Base-by-base conservation (phyloP, 257 asterid genomes). In the Jaltomata sinuosa region DNA sequence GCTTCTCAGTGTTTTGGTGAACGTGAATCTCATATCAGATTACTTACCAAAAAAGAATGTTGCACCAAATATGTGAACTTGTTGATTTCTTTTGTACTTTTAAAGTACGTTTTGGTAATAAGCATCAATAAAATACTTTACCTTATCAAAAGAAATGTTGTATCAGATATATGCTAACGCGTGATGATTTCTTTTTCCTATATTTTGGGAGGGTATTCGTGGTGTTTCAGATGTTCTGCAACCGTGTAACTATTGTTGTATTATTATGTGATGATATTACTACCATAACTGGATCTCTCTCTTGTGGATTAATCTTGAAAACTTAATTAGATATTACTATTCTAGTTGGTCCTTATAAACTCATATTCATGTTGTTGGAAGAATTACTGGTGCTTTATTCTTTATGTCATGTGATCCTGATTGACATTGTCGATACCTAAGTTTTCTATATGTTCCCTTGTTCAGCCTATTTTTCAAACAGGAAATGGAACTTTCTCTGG, bases 401-500 rank as follows among this genome's bases (percentile, higher is more conserved):
- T 76, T 76, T 25, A 25, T 47, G 40, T 57, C 19, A 6, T 40
- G 55, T 61, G 40, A 19, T 15, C 79, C 29, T 18, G 80, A 64
- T 15, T 47, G 49, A 31, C 36, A 65, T 27, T 29, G 19, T 68
- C 40, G 53, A 29, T 40, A 34, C 47, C 36, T 22, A n/a, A 57
- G 54, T 62, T 38, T 4, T 40, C n/a, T 34, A 45, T 19, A 72
- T 74, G 64, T 87, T 54, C 62, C 53, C 65, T 7, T 83, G 29
- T 69, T 77, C 94, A 93, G 98, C 88, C 88, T 94, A 59, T 95
- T 95, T 94, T 95, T 93, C 88, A 95, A 95, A 90, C 99, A 95
- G 88, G 99, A 95, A 88, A 95, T 95, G 99, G 99, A 95, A 85
- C 94, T 95, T 74, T 94, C 99, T 9, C 95, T 95, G 27, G 90